Evolutionary conservation across 176 grass and related monocot genomes (phyloP).

Genomic region (Triticum dicoccoides): DNA sequence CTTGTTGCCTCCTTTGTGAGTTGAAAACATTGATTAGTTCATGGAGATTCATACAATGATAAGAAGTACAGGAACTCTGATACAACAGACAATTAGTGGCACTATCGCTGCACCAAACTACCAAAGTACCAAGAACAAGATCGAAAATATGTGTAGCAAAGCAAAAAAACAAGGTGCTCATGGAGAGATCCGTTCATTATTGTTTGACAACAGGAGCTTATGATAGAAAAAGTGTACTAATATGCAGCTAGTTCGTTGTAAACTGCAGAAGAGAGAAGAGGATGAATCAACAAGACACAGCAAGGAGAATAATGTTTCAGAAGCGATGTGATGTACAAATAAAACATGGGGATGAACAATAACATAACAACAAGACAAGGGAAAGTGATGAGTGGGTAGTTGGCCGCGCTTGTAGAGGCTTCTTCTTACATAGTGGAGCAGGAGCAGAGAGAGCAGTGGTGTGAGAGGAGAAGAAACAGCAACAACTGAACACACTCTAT

Average conservation of each 20-base stretch:
- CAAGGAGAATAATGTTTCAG: conserved; percentile 29
- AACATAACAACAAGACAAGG: conserved; percentile 38
- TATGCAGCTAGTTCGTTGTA: background rate
- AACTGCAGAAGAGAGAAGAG: conserved; percentile 11
- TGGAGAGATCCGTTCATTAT: conserved; percentile 11
- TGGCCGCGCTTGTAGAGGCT: conserved; percentile 18
- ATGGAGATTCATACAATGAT: conserved; percentile 20
- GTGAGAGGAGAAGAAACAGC: background rate
- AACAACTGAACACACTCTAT: conserved; percentile 52
- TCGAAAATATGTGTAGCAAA: background rate
- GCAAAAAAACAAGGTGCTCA: conserved; percentile 26
- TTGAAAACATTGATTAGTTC: conserved; percentile 23
- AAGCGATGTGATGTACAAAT: conserved; percentile 34
- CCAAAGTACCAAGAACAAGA: background rate
- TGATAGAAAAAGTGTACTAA: background rate
- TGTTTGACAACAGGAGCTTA: background rate
- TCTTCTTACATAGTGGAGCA: conserved; percentile 65
- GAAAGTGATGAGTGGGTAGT: conserved; percentile 20
- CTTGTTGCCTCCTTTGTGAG: conserved; percentile 79
- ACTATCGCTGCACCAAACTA: background rate
- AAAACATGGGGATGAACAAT: conserved; percentile 51
- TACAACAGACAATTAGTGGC: conserved; percentile 6
- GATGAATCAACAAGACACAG: background rate
- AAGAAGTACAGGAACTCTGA: conserved; percentile 14
- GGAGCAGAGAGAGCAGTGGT: conserved; percentile 52